Conservation (phyloP, 1,284 basidiomycete genomes). For the Heterobasidion parviporum region DNA sequence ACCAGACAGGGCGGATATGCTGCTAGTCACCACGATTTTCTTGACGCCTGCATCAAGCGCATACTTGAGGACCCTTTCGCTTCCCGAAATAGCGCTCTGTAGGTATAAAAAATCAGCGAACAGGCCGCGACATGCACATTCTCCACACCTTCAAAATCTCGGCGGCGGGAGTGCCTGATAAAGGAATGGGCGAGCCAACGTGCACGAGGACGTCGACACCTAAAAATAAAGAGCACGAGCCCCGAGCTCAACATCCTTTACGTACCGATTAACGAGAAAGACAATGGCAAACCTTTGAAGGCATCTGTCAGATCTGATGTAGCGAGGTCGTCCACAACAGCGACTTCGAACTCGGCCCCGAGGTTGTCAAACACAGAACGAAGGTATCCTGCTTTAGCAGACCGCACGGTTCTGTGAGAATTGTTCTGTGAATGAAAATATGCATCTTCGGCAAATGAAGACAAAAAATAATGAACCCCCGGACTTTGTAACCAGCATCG, state of each 20-base stretch:
- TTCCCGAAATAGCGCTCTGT: neutral
- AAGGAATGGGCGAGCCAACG: neutral
- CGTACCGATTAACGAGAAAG: neutral
- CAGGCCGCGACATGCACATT: neutral
- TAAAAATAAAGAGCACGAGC: neutral
- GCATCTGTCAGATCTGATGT: neutral
- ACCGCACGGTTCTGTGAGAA: neutral
- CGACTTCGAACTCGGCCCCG: neutral
- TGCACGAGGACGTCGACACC: neutral
- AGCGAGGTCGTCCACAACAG: neutral
- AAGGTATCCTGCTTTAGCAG: neutral
- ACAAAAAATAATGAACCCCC: neutral
- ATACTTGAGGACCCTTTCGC: neutral
- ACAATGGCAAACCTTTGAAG: neutral
- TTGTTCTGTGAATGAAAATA: neutral
- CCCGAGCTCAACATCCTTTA: neutral
- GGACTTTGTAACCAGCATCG: conserved; percentile 1
- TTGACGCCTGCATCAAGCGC: conserved; percentile 1
- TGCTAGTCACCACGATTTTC: neutral
- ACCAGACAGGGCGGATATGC: neutral
- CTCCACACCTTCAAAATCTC: neutral
- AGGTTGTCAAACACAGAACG: neutral
- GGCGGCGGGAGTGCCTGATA: neutral
- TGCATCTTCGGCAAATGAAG: neutral
- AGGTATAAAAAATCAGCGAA: neutral